phyloP scores from a whole-genome alignment of 352 stramenopile genomes.

The Phytophthora pisi region DNA sequence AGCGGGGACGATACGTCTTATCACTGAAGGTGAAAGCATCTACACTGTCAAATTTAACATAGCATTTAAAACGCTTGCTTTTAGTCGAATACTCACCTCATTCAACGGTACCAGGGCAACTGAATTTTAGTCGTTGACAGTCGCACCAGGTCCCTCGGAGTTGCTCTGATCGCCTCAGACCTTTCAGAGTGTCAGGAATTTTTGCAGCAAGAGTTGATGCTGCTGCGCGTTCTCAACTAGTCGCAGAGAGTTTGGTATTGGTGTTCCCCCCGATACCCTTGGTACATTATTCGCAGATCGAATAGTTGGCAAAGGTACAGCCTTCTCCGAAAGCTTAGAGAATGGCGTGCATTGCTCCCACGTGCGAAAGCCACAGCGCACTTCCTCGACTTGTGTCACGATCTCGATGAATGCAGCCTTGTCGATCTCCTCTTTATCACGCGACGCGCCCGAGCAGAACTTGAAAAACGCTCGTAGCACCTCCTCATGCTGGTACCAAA shows the following conservation, averaged over 20 bases:
- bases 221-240: slow-evolving; percentile 55
- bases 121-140: neutral
- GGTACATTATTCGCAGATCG: slow-evolving; percentile 15
- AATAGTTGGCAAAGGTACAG: slow-evolving; percentile 6
- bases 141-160: too few relatives aligned
- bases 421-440: slow-evolving; percentile 48
- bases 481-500: slow-evolving; percentile 58
- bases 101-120: neutral
- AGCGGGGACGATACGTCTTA: neutral
- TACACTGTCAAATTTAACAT: neutral
- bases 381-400: slow-evolving; percentile 63
- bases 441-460: slow-evolving; percentile 20
- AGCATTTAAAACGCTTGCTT: neutral
- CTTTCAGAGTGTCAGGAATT: slow-evolving; percentile 42
- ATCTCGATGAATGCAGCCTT: slow-evolving; percentile 62
- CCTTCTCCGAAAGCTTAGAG: neutral
- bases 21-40: neutral
- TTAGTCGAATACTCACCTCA: neutral
- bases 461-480: slow-evolving; percentile 48
- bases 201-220: slow-evolving; percentile 52
- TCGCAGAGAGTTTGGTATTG: slow-evolving; percentile 24
- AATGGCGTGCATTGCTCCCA: slow-evolving; percentile 55
- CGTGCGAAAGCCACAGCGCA: slow-evolving; percentile 41
- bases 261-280: neutral
- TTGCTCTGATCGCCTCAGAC: neutral